These are phyloP conservation scores for Vitis hybrid DNA, from an alignment of 177 flowering plant species.

Conservation along the genomic window DNA sequence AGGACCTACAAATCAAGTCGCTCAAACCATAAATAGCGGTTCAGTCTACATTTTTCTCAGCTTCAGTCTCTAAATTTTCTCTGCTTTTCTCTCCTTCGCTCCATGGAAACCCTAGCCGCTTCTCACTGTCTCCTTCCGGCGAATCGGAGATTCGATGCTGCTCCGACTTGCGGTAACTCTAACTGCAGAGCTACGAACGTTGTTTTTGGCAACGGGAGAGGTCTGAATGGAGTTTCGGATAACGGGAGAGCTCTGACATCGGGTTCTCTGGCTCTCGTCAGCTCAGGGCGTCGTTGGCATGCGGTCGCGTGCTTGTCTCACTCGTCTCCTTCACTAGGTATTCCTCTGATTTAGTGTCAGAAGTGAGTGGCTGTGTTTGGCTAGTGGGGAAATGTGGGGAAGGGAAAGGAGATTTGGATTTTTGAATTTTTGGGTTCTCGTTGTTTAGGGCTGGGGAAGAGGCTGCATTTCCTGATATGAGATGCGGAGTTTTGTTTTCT, in stretches of 20 bases:
- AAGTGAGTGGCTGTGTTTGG: neutral
- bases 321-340: constrained; percentile 27
- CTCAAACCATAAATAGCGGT: too few species aligned
- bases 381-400: too few species aligned
- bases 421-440: neutral
- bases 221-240: too few species aligned
- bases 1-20: too few species aligned
- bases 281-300: constrained; percentile 13
- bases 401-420: too few species aligned
- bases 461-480: neutral
- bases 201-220: too few species aligned
- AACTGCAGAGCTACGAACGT: neutral
- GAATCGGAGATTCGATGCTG: constrained; percentile 1
- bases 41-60: too few species aligned
- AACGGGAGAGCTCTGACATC: too few species aligned
- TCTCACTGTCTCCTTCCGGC: constrained; percentile 13
- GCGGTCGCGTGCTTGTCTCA: constrained; percentile 35
- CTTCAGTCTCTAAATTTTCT: neutral
- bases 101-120: constrained; percentile 41
- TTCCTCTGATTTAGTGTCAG: neutral
- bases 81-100: neutral
- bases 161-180: constrained; percentile 8
- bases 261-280: constrained; percentile 7
- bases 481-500: neutral
- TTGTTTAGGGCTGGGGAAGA: neutral